Evolutionary conservation across 2,329 filamentous ascomycete genomes (phyloP), one percentile per base, ranked within the genome.

Genomic region (Aureobasidium melanogenum): DNA sequence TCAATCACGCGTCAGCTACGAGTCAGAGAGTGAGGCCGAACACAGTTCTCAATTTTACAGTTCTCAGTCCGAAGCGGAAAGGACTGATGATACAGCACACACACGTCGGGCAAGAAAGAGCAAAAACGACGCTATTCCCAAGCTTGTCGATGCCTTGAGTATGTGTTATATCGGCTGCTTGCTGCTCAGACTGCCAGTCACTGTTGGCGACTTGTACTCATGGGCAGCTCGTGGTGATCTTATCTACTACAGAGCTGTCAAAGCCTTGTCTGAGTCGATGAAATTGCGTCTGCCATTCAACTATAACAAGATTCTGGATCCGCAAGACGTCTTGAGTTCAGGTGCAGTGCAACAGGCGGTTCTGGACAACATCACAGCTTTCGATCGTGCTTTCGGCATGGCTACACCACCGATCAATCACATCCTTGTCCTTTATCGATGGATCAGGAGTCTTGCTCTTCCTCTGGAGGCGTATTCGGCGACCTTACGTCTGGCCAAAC

Each of bases 121-220:
- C 82, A 84, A 77, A 77, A 73, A 55, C 66, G 71, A 70, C 69
- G 84, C 67, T 9, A 68, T 70, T 2, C 91, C 92, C 1, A 84
- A 77, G 56, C 76, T 95, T 38, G 76, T 89, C 44, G 92, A 96
- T 66, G 88, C 87, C 0, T 74, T 97, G 57, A 86, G 80, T 1
- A 72, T 96, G 12, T 91, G 89, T 69, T 97, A 97, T 74, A 74
- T 97, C 36, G 92, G 85, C 1, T 85, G 85, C 39, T 69, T 94
- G 48, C 77, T 96, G 28, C 78, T 96, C 66, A 84, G 88, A 61
- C 78, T 94, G 61, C 91, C 92, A 0, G 79, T 89, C n/a, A 84
- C 86, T 24, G 76, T 93, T 8, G 87, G 85, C 12, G 89, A 95
- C 65, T 73, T 97, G 14, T 80, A 80, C 64, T 70, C 70, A 47